Conservation (phyloP, 208 protist species). For the Leishmania tarentolae region DNA sequence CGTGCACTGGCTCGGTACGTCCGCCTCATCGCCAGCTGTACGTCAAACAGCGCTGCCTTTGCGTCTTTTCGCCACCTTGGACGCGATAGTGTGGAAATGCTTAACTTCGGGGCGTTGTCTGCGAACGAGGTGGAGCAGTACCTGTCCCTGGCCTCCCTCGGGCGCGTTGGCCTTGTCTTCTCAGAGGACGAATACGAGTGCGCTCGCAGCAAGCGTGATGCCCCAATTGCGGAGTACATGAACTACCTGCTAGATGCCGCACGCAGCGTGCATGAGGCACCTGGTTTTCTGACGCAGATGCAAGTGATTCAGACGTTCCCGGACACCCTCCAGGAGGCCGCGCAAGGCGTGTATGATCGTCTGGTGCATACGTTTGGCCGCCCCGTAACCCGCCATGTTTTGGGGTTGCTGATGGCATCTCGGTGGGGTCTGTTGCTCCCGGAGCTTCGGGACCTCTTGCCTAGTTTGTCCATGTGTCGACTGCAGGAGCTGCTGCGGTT, state of each 20-base stretch:
- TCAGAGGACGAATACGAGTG: conserved; percentile 75
- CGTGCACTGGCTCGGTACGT: conserved; percentile 68
- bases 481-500: conserved; percentile 78
- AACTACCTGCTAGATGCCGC: conserved; percentile 65
- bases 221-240: conserved; percentile 56
- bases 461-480: conserved; percentile 36
- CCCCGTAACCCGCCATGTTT: conserved; percentile 40
- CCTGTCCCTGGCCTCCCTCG: conserved; percentile 42
- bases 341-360: conserved; percentile 46
- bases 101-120: conserved; percentile 45
- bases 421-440: conserved; percentile 70
- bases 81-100: conserved; percentile 66
- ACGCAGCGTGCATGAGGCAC: conserved; percentile 51
- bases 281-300: conserved; percentile 47
- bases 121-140: conserved; percentile 80
- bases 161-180: conserved; percentile 46
- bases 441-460: conserved; percentile 63
- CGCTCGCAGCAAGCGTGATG: conserved; percentile 56
- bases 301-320: conserved; percentile 56
- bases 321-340: conserved; percentile 51
- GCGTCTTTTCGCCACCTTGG: conserved; percentile 36
- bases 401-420: conserved; percentile 57
- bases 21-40: conserved; percentile 63
- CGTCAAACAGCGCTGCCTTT: conserved; percentile 23
- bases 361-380: conserved; percentile 48